Evolutionary conservation across 1,284 basidiomycete genomes (phyloP), one percentile per base, ranked within the genome.

Genomic region (Papiliotrema fonsecae): DNA sequence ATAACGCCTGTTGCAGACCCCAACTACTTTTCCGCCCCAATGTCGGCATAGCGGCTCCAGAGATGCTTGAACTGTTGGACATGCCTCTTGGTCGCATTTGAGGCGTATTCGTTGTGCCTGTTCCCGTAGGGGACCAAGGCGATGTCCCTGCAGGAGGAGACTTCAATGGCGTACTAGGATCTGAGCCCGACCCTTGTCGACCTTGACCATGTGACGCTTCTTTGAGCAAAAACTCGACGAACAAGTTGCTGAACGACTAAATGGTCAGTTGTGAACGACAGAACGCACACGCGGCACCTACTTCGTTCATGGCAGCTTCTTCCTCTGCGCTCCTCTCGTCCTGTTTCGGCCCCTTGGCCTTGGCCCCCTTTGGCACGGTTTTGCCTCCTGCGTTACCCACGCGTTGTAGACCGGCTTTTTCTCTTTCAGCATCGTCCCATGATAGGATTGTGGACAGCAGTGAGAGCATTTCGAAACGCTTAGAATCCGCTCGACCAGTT

Each of bases 391-490:
- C 51, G n/a, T n/a, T n/a, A 6, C 73, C 75, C 9, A 74, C 72
- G 13, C 86, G 79, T 70, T 88, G 88, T 42, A 97, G 73, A 0
- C 94, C 94, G 0, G 93, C 94, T 54, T 83, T 86, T 69, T 92
- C 90, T 28, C 89, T 82, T 73, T 98, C 92, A 34, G 79, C 76
- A 53, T 97, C 93, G 40, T 80, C 79, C 94, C 96, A 99, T 4
- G 81, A 82, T 13, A 99, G 79, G 42, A 99, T 86, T 4, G 88
- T 88, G 2, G 88, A 81, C 5, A 99, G 81, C 0, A 99, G 78
- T 1, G 82, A 79, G 11, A 99, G 81, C 85, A 98, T 97, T 75
- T 99, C 96, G 70, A 94, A 99, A 6, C 94, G 83, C 70, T 98
- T 98, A 21, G 85, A 77, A 71, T 99, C 94, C 21, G 84, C 86